Base-by-base conservation (phyloP, 2,329 filamentous ascomycete species). In the Phialocephala sp. region DNA sequence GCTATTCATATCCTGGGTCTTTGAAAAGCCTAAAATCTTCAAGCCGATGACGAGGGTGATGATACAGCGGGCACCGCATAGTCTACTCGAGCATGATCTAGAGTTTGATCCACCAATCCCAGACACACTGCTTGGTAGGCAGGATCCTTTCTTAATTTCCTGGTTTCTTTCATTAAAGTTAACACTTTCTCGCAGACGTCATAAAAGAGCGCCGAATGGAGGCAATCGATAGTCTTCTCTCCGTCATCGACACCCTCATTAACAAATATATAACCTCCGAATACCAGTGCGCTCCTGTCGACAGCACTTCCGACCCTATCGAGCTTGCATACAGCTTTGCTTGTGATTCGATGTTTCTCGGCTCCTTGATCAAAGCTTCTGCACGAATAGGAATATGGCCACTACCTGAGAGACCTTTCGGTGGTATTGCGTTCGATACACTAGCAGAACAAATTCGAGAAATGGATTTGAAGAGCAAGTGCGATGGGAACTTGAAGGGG, bases 341-440 rank as follows among this genome's bases (percentile, higher is more conserved):
- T 14, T 71, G 69, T 32, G 69, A 69, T 54, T 62, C 45, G 8
- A 60, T 63, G 20, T 20, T 68, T 3, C 43, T 69, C 5, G 69
- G 69, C 2, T 62, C 69, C 1, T 36, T 69, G 5, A 39, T 71
- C 14, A 71, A 68, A 60, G 62, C 62, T n/a, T 56, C 62, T 0
- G 37, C 50, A 12, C 35, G 56, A n/a, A 32, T 35, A 12, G 58
- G 52, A 9, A 45, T 70, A 1, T 67, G 43, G 32, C 69, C 69
- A 6, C 36, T 57, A 0, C 59, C 61, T 14, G 12, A 54, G 4
- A 8, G 41, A 1, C 69, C 69, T 4, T 70, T 65, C 35, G n/a
- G 20, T 4, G 32, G 36, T 12, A 37, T 57, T 6, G 32, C 55
- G 20, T 57, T 57, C 55, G 18, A 57, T 41, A 37, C 9, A 6